A percentile compares a stretch with the other conserved stretches of the same genome.
phyloP scores from a whole-genome alignment of 768 basidiomycete species.

The Pulveroboletus ravenelii region DNA sequence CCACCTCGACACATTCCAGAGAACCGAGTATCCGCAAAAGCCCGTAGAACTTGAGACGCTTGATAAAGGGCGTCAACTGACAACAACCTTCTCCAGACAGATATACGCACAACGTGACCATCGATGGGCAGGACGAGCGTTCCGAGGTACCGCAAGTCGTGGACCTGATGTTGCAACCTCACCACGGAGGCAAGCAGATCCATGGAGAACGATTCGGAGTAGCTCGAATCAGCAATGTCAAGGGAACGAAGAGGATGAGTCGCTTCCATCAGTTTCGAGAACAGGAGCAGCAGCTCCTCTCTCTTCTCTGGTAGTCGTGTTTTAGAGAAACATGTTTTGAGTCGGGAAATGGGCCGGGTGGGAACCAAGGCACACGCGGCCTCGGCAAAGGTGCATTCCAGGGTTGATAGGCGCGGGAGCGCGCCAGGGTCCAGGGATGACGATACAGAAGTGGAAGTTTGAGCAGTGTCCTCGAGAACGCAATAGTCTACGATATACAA shows the following conservation, averaged over 20 bases:
- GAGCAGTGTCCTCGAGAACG: conserved; percentile 9
- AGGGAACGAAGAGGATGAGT: conserved; percentile 45
- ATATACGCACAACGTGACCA: conserved; percentile 28
- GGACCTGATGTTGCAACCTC: conserved; percentile 29
- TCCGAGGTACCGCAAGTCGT: conserved; percentile 53
- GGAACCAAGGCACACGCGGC: conserved; percentile 56
- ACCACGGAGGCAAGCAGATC: conserved; percentile 46
- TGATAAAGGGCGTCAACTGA: conserved; percentile 7
- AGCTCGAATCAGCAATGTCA: conserved; percentile 59
- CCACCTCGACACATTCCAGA: conserved; percentile 56
- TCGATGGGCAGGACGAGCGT: conserved; percentile 60
- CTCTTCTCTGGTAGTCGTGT: conserved; percentile 46
- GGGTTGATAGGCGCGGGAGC: conserved; percentile 46
- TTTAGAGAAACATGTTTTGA: conserved; percentile 67
- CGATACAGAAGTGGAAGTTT: conserved; percentile 13
- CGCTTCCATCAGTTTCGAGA: conserved; percentile 44
- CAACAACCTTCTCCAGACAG: background rate
- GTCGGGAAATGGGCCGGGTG: conserved; percentile 51
- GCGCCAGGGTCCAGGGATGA: conserved; percentile 25
- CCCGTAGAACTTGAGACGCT: conserved; percentile 63
- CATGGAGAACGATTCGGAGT: conserved; percentile 50
- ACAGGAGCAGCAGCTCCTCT: conserved; percentile 45
- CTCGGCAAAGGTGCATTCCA: conserved; percentile 68
- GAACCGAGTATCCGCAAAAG: conserved; percentile 48
- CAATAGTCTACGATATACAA: conserved; percentile 35